Percentiles rank a stretch among this genome's conserved stretches.
These are phyloP conservation scores for Schwanniomyces polymorphus DNA, from an alignment of 805 yeast species.

Conservation along the genomic window DNA sequence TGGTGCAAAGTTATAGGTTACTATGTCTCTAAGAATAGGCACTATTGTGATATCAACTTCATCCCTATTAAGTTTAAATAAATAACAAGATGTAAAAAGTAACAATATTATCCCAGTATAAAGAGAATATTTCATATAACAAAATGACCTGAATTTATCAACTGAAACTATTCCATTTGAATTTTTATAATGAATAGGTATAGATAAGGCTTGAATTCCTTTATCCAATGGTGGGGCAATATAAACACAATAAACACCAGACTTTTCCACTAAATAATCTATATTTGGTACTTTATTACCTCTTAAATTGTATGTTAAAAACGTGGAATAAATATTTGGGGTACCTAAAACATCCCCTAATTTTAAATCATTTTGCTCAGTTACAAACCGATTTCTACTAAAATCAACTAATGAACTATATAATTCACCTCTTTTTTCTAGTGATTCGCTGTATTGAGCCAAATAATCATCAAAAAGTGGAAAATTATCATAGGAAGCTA, in stretches of 20 bases:
- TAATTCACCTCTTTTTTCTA: slow-evolving; percentile 3
- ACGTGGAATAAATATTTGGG: slow-evolving; percentile 6
- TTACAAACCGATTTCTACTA: slow-evolving; percentile 12
- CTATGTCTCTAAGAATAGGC: slow-evolving; percentile 23
- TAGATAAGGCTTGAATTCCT: slow-evolving; percentile 4
- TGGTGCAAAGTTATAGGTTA: slow-evolving; percentile 25
- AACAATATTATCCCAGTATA: slow-evolving; percentile 14
- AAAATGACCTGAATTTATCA: slow-evolving; percentile 13
- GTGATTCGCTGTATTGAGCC: slow-evolving; percentile 4
- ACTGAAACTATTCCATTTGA: slow-evolving; percentile 25
- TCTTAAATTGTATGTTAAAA: slow-evolving; percentile 2
- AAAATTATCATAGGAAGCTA: slow-evolving; percentile 17
- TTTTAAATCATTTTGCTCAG: slow-evolving; percentile 3
- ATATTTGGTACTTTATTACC: slow-evolving; percentile 4
- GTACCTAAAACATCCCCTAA: no score
- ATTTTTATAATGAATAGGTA: slow-evolving; percentile 19
- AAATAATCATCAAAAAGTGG: slow-evolving; percentile 15
- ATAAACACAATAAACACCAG: slow-evolving; percentile 33
- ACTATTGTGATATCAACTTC: slow-evolving; percentile 24
- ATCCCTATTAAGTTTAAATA: slow-evolving; percentile 23
- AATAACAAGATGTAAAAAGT: slow-evolving; percentile 20
- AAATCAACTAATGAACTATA: slow-evolving; percentile 11
- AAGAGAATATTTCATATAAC: slow-evolving; percentile 12
- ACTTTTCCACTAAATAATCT: slow-evolving; percentile 10
- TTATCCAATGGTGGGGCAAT: slow-evolving; percentile 20